Base-by-base conservation (phyloP, 2,329 filamentous ascomycete genomes). In the Aspergillus vadensis region DNA sequence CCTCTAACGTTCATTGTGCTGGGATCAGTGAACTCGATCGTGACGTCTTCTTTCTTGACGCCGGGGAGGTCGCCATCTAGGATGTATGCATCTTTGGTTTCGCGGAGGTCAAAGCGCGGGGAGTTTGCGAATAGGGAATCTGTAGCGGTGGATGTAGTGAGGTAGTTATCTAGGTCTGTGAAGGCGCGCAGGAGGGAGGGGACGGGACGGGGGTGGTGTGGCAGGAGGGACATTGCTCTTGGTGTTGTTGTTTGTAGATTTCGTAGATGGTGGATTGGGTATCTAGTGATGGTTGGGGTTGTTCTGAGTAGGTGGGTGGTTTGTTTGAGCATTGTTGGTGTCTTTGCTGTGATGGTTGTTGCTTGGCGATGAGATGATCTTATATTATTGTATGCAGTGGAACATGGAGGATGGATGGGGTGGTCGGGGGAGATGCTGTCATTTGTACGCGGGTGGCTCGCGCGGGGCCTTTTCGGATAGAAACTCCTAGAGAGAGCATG, bases 21-120 rank as follows among this genome's bases (percentile, higher is more conserved):
- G 5, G 76, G 66, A 51, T 81, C 79, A 39, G 72, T 73, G 67
- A 81, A 81, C 65, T 80, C 76, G 41, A 82, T 78, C 5, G 79
- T 73, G 32, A 82, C 69, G 52, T 79, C 72, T 59, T 75, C 74
- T 62, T 79, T 76, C 48, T 72, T 72, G 38, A 79, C 70, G 19
- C 80, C 80, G 1, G 80, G 79, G 0, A 81, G 68, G 59, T 82
- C 80, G 39, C 79, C 79, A 51, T 81, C 73, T 3, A 82, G 74
- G 57, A 76, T 65, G 63, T 81, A 82, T 48, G 65, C 70, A 5
- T 77, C 68, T 2, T 72, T 69, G 15, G 66, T 54, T 67, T 81
- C 79, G 41, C 76, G 70, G 23, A 81, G 76, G 61, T 82, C 80
- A 60, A 81, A 81, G 58, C 71, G 63, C 63, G 76, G 74, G 12